Evolutionary conservation across 2,329 filamentous ascomycete genomes (phyloP).

Genomic region (Verticillium zaregamsianum): DNA sequence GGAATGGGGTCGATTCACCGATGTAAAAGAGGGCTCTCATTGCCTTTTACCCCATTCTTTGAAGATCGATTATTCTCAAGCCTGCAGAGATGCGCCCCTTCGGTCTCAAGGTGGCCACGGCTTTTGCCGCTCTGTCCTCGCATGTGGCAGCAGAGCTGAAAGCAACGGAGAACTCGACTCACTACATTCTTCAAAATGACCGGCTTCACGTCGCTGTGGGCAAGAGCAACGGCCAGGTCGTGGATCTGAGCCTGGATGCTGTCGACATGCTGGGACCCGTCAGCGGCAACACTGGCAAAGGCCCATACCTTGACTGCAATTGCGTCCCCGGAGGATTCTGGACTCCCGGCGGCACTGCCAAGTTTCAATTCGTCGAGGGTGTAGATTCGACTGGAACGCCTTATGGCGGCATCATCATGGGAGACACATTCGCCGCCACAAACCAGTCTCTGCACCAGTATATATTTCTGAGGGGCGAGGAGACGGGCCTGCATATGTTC

Average conservation of each 20-base stretch:
- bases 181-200: slow-evolving; percentile 30
- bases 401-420: slow-evolving; percentile 57
- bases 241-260: slow-evolving; percentile 28
- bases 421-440: slow-evolving; percentile 52
- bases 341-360: slow-evolving; percentile 49
- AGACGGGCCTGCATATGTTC: slow-evolving; percentile 60
- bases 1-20: too few species aligned
- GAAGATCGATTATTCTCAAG: background rate
- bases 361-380: slow-evolving; percentile 40
- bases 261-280: slow-evolving; percentile 44
- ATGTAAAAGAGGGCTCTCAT: background rate
- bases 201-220: slow-evolving; percentile 30
- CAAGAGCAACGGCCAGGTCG: slow-evolving; percentile 30
- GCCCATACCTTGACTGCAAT: slow-evolving; percentile 61
- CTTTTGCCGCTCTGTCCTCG: background rate
- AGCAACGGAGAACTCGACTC: slow-evolving; percentile 22
- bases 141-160: background rate
- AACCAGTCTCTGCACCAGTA: slow-evolving; percentile 60
- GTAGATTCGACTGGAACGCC: slow-evolving; percentile 41
- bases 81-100: background rate
- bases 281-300: slow-evolving; percentile 34
- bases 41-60: background rate
- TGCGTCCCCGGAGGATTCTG: slow-evolving; percentile 56
- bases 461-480: slow-evolving; percentile 59
- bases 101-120: background rate